A percentile compares a stretch with the other conserved stretches of the same genome.
Evolutionary conservation across 169 alveolate genomes (phyloP).

Genomic region (Cryptosporidium parvum): DNA sequence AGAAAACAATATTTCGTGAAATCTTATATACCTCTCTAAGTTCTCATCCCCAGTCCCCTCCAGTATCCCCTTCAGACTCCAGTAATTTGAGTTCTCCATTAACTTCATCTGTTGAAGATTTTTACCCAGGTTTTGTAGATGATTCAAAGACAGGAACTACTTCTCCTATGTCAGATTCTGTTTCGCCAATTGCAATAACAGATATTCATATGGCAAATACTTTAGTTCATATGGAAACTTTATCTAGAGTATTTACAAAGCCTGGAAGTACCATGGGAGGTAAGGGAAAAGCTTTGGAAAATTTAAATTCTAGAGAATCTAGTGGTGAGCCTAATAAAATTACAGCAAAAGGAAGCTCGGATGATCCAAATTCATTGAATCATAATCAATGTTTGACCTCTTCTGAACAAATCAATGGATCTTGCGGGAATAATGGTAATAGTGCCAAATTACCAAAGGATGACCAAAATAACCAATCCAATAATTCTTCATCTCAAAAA

Average conservation of each 20-base stretch:
- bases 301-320: neutral
- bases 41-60: slow-evolving; percentile 44
- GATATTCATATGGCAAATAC: slow-evolving; percentile 71
- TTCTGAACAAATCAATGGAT: slow-evolving; percentile 7
- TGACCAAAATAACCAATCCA: slow-evolving; percentile 30
- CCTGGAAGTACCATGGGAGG: neutral
- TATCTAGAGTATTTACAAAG: slow-evolving; percentile 52
- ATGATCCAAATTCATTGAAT: slow-evolving; percentile 28
- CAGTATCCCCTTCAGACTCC: slow-evolving; percentile 17
- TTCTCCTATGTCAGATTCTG: slow-evolving; percentile 33
- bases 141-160: neutral
- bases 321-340: neutral
- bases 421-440: slow-evolving; percentile 20
- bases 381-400: slow-evolving; percentile 12
- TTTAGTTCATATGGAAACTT: slow-evolving; percentile 72
- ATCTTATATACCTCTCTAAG: slow-evolving; percentile 54
- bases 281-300: neutral
- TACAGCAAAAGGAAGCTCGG: neutral
- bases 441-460: slow-evolving; percentile 30
- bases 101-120: slow-evolving; percentile 21
- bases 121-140: neutral
- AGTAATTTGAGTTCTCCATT: neutral
- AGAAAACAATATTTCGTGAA: slow-evolving; percentile 79
- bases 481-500: slow-evolving; percentile 8
- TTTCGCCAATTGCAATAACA: slow-evolving; percentile 40